These are phyloP conservation scores for Saururus chinensis DNA, from an alignment of 164 flowering plant species.

Conservation along the genomic window DNA sequence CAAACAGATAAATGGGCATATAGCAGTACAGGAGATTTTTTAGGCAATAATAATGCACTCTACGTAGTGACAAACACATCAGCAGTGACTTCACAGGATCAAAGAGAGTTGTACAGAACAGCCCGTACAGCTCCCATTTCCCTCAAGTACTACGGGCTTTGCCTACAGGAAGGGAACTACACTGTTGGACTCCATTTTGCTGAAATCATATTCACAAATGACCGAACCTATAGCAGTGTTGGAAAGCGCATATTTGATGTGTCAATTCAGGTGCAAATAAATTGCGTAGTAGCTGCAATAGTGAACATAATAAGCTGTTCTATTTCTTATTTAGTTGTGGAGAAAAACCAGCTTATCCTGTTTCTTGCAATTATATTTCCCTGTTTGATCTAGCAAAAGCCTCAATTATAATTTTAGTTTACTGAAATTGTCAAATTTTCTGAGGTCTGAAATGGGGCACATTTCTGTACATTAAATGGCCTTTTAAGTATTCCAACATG, in stretches of 20 bases:
- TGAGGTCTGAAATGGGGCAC: too few relatives aligned
- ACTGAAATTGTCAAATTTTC: too few relatives aligned
- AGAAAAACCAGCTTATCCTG: too few relatives aligned
- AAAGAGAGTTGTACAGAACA: conserved; percentile 24
- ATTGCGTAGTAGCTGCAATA: background rate
- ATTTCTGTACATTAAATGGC: too few relatives aligned
- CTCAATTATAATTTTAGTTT: too few relatives aligned
- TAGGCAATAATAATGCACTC: background rate
- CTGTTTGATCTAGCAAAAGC: too few relatives aligned
- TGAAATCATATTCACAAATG: conserved; percentile 53
- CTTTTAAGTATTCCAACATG: too few relatives aligned
- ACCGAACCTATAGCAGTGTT: conserved; percentile 32
- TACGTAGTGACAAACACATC: conserved; percentile 2
- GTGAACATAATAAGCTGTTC: background rate
- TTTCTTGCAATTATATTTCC: too few relatives aligned
- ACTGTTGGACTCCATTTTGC: conserved; percentile 77
- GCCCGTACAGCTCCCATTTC: conserved; percentile 70
- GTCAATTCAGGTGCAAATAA: conserved; percentile 52
- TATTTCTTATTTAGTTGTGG: background rate
- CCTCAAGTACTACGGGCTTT: conserved; percentile 73
- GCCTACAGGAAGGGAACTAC: conserved; percentile 61
- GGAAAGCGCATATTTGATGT: conserved; percentile 79
- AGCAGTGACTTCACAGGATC: background rate
- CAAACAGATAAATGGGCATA: conserved; percentile 10
- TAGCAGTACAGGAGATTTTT: conserved; percentile 12